Base-by-base conservation (phyloP, 768 basidiomycete species). In the Collybiopsis luxurians region DNA sequence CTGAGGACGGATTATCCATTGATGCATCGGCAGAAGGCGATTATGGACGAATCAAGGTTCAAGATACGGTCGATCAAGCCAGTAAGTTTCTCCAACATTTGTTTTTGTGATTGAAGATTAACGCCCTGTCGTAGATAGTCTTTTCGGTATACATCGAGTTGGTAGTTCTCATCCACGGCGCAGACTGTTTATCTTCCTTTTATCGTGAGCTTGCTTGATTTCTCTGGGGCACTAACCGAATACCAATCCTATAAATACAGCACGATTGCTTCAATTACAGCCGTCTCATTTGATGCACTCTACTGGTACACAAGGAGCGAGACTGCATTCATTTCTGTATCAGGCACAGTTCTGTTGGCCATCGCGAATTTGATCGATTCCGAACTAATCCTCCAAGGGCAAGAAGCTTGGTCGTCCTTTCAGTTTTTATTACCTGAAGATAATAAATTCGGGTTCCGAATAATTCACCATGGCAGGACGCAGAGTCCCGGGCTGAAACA, bases 221-320 rank as follows among this genome's bases (percentile, higher is more conserved):
- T 6, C 13, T 34, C 13, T 13, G 31, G 31, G 13, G 13, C 13
- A 5, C 13, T 34, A 34, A 34, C 5, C 5, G 5, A 34, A 34
- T 34, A 6, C 13, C 13, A 5, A 34, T 34, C 6, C 31, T 34
- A 34, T 13, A 6, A 6, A 34, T 13, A 7, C 17, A 43, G 39
- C 9, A 44, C 17, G 17, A 27, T 36, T 10, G 26, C 30, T 17
- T 42, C 40, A 15, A 12, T 43, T 26, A 54, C 27, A 30, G 40
- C 27, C n/a, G 38, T 11, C 19, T 4, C 19, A 39, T 47, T 57
- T 31, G 48, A 49, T 28, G 27, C 28, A 7, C 26, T 57, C 5
- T 57, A 57, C 48, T 57, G 56, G 56, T 57, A 57, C 24, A 57
- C 47, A 5, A 30, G 46, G 31, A 57, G 31, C 38, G 26, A 15